Evolutionary conservation across 2,329 filamentous ascomycete species (phyloP), one percentile per base, ranked within the genome.

Genomic region (Westerdykella sp.): DNA sequence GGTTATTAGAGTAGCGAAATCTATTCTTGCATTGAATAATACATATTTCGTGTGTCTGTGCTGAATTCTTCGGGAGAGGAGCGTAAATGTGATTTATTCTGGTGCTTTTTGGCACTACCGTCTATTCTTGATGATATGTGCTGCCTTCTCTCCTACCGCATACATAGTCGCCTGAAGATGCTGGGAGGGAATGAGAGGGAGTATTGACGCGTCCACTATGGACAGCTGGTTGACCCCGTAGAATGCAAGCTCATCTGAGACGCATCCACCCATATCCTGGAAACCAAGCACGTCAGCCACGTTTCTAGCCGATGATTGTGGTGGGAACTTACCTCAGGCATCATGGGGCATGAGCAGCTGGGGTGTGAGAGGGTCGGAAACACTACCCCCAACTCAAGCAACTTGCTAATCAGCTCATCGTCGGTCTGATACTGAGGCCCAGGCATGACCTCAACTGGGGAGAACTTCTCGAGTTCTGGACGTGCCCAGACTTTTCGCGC

Each of bases 101-200:
- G 25, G 9, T 28, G 7, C n/a, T n/a, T n/a, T n/a, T n/a, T 12
- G 25, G 25, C 25, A 10, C 13, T 48, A 54, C 10, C 42, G 31
- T 31, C 51, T 50, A n/a, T 44, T 50, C 40, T 53, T 60, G 18
- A 66, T 64, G 2, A 65, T 53, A 39, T 59, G 42, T 7, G 54
- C 60, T 38, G 62, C 63, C 48, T 63, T 66, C 48, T 65, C 63
- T 10, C 55, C 57, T 16, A 66, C 44, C 22, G 58, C 62, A 43
- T 64, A 66, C 48, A 63, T 57, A 0, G 59, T 62, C 2, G 59
- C 48, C 40, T 65, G 62, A n/a, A 63, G 54, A 39, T 63, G 60
- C 45, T 57, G 56, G 5, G 47, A 48, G 2, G 62, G 60, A 31
- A 62, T 52, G 10, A 65, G 43, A n/a, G 62, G 61, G 13, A 65